Evolutionary conservation across 2,329 filamentous ascomycete species (phyloP).

Genomic region (Ophiostoma quercus): DNA sequence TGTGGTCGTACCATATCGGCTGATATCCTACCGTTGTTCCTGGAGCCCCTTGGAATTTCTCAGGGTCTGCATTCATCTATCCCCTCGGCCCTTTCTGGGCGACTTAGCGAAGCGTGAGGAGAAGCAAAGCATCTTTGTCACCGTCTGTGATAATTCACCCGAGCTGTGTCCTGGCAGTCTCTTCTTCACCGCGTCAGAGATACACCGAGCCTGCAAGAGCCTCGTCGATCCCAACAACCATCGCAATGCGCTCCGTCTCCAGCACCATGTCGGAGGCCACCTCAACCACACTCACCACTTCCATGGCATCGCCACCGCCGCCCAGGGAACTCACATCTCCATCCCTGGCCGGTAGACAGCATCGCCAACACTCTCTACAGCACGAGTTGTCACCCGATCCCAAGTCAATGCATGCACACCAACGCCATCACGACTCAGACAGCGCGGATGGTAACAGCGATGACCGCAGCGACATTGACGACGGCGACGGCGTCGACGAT

Average conservation of each 20-base stretch:
- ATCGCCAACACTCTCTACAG: constrained; percentile 18
- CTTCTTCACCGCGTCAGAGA: constrained; percentile 1
- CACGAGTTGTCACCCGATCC: constrained; percentile 13
- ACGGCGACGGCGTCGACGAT: constrained; percentile 42
- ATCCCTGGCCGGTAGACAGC: constrained; percentile 10
- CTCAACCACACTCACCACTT: constrained; percentile 6
- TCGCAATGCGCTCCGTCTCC: constrained; percentile 18
- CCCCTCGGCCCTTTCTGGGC: constrained; percentile 12
- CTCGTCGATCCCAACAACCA: background rate
- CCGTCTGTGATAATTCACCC: constrained; percentile 20
- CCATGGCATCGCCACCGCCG: constrained; percentile 8
- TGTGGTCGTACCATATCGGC: background rate
- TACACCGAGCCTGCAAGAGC: background rate
- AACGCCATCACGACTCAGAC: constrained; percentile 24
- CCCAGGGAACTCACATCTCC: background rate
- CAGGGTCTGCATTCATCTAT: background rate
- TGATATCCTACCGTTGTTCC: background rate
- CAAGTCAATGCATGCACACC: constrained; percentile 13
- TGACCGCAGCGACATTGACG: constrained; percentile 35
- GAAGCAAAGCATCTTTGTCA: constrained; percentile 12
- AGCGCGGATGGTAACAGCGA: constrained; percentile 39
- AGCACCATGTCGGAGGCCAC: constrained; percentile 18
- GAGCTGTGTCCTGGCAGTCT: constrained; percentile 1
- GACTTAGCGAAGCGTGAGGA: constrained; percentile 17
- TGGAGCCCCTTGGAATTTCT: background rate